These are phyloP conservation scores for Neoconidiobolus thromboides DNA, from an alignment of 371 early-diverging fungal genomes.

Conservation along the genomic window DNA sequence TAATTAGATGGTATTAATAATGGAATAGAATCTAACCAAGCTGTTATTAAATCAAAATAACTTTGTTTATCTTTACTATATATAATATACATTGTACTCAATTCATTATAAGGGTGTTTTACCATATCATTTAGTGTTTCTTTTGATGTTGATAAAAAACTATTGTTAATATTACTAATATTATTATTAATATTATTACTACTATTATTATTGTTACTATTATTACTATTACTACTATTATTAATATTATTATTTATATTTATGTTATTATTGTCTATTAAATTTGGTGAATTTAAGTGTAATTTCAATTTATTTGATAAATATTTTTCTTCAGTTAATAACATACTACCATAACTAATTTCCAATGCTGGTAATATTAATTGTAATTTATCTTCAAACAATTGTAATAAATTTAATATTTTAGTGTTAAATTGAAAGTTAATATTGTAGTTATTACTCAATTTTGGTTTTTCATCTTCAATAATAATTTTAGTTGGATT, in stretches of 20 bases:
- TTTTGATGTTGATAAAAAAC: background rate
- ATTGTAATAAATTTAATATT: conserved; percentile 21
- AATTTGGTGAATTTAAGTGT: background rate
- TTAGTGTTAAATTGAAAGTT: conserved; percentile 4
- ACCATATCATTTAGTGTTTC: conserved; percentile 1
- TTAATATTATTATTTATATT: too few species aligned
- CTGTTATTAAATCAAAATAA: conserved; percentile 40
- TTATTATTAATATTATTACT: too few species aligned
- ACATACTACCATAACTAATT: conserved; percentile 24
- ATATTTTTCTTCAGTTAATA: conserved; percentile 26
- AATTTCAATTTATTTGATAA: background rate
- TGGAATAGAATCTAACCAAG: conserved; percentile 51
- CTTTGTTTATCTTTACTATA: conserved; percentile 44
- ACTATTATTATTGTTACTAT: too few species aligned
- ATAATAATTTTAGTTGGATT: background rate
- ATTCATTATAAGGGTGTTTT: conserved; percentile 14
- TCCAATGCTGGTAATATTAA: conserved; percentile 31
- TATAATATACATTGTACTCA: conserved; percentile 27
- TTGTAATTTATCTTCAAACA: conserved; percentile 29
- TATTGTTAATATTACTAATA: too few species aligned
- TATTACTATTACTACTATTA: too few species aligned
- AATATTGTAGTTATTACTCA: background rate
- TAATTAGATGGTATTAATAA: conserved; percentile 48
- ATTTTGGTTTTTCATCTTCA: background rate
- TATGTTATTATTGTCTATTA: too few species aligned